phyloP scores from a whole-genome alignment of 2,329 filamentous ascomycete species.

The Diplocarpon rosae region DNA sequence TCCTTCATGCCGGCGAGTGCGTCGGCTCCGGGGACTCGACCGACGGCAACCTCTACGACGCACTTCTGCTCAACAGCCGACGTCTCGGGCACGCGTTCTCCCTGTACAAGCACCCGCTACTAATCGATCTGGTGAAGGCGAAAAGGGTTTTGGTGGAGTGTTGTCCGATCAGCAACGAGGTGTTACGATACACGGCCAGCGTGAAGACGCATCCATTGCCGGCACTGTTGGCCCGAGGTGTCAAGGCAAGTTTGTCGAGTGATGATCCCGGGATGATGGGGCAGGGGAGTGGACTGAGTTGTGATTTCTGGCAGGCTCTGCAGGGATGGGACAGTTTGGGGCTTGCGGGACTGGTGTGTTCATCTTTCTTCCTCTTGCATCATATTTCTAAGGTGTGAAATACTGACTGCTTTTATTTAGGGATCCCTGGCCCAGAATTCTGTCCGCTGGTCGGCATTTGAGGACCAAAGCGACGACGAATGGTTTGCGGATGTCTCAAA shows the following conservation, averaged over 20 bases:
- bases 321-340: conserved; percentile 86
- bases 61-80: conserved; percentile 69
- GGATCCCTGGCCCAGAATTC: conserved; percentile 69
- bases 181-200: conserved; percentile 64
- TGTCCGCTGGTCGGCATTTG: conserved; percentile 74
- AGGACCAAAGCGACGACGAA: conserved; percentile 60
- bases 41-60: conserved; percentile 75
- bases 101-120: conserved; percentile 76
- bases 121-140: conserved; percentile 76
- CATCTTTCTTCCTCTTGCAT: background rate
- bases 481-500: conserved; percentile 63
- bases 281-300: conserved; percentile 68
- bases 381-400: no score
- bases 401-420: conserved; percentile 1
- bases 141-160: conserved; percentile 76
- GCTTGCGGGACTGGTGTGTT: conserved; percentile 65
- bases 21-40: conserved; percentile 63
- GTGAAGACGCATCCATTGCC: conserved; percentile 71
- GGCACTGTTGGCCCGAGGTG: conserved; percentile 69
- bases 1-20: conserved; percentile 86
- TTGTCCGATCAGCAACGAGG: conserved; percentile 82
- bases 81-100: conserved; percentile 81
- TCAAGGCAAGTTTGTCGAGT: conserved; percentile 73
- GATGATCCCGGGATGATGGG: conserved; percentile 86
- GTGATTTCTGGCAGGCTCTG: conserved; percentile 85